Evolutionary conservation across 148 eudicot genomes (phyloP).

Genomic region (Polygonum maritimum): DNA sequence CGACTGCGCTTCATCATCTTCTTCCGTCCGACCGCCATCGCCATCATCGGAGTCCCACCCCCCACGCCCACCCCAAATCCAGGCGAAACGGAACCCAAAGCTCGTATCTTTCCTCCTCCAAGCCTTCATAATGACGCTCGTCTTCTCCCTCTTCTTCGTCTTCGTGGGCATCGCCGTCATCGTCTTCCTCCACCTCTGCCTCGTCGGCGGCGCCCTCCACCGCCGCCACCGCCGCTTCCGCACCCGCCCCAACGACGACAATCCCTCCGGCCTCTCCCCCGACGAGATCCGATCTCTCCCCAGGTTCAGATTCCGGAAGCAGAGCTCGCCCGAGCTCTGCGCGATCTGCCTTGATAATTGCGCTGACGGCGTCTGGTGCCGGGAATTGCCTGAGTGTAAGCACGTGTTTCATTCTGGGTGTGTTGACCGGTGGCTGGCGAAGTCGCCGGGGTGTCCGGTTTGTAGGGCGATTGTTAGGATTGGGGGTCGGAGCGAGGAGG

Average conservation of each 20-base stretch:
- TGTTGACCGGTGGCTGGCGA: slow-evolving; percentile 13
- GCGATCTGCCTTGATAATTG: slow-evolving; percentile 12
- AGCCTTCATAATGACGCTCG: slow-evolving; percentile 14
- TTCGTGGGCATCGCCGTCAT: slow-evolving; percentile 18
- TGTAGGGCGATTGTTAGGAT: slow-evolving; percentile 7
- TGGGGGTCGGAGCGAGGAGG: neutral
- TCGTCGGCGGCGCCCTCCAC: slow-evolving; percentile 16
- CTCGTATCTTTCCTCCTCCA: slow-evolving; percentile 13
- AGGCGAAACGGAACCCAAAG: slow-evolving; percentile 10
- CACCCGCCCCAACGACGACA: neutral
- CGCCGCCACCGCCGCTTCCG: slow-evolving; percentile 12
- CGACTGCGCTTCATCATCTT: neutral
- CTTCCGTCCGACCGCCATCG: neutral
- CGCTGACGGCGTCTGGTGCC: slow-evolving; percentile 9
- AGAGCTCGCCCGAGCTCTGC: neutral
- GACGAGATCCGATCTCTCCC: slow-evolving; percentile 8
- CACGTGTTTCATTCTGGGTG: slow-evolving; percentile 11
- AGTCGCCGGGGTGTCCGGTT: slow-evolving; percentile 11
- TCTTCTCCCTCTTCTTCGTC: slow-evolving; percentile 15
- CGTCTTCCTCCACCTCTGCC: slow-evolving; percentile 17
- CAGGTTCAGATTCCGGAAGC: neutral
- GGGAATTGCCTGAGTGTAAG: slow-evolving; percentile 15
- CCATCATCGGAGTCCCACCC: no score
- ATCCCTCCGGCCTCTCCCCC: slow-evolving; percentile 1
- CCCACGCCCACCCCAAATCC: neutral